Percentiles rank a stretch among this genome's conserved stretches.
Conservation (phyloP, 805 yeast genomes). For the Wickerhamomyces rabaulensis region DNA sequence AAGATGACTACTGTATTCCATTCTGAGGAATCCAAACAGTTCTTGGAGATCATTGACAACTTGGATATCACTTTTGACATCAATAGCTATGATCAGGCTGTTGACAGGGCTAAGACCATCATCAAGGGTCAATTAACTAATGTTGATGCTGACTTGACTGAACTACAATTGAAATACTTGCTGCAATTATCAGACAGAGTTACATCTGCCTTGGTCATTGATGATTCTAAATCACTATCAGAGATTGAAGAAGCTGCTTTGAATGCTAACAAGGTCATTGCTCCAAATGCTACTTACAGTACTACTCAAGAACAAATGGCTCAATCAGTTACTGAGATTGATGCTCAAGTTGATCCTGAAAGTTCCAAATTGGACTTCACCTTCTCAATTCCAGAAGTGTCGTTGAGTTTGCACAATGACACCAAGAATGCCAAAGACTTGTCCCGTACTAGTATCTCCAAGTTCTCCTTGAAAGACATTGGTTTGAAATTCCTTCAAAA, state of each 20-base stretch:
- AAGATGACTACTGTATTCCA: constrained; percentile 59
- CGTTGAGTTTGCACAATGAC: constrained; percentile 55
- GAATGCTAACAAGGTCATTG: constrained; percentile 50
- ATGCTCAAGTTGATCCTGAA: constrained; percentile 12
- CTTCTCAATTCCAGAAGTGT: constrained; percentile 57
- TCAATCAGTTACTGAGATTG: constrained; percentile 19
- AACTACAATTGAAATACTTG: constrained; percentile 60
- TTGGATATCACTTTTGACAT: constrained; percentile 59
- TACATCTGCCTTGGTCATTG: constrained; percentile 46
- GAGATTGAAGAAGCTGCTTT: constrained; percentile 62
- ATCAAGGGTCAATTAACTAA: constrained; percentile 59
- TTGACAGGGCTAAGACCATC: constrained; percentile 40
- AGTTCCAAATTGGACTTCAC: constrained; percentile 37
- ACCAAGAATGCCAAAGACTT: constrained; percentile 36
- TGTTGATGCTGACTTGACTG: constrained; percentile 61
- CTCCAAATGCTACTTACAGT: constrained; percentile 26
- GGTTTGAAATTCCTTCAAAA: constrained; percentile 46
- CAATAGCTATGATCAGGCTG: constrained; percentile 42
- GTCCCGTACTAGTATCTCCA: constrained; percentile 42
- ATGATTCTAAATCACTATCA: constrained; percentile 36
- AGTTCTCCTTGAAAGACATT: constrained; percentile 54
- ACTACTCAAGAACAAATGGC: constrained; percentile 9
- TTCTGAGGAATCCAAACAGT: constrained; percentile 28
- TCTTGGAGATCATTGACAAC: constrained; percentile 58
- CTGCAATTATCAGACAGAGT: constrained; percentile 50